A percentile compares a stretch with the other conserved stretches of the same genome.
Evolutionary conservation across 768 basidiomycete species (phyloP).

Genomic region (Clathrus columnatus): DNA sequence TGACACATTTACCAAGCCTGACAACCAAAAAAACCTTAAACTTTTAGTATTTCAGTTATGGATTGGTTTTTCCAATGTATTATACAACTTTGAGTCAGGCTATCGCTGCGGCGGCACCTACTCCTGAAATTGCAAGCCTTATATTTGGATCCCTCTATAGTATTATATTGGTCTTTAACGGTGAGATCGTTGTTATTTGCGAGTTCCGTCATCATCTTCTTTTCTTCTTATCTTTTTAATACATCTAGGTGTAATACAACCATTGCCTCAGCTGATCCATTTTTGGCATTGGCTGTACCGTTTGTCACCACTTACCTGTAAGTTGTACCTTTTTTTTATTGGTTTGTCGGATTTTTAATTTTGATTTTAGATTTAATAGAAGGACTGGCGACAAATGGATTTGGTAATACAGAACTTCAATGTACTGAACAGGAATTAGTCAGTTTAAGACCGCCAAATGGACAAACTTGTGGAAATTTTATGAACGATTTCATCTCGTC

Average conservation of each 20-base stretch:
- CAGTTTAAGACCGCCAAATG: slow-evolving; percentile 44
- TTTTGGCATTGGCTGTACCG: slow-evolving; percentile 66
- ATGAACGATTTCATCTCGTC: slow-evolving; percentile 38
- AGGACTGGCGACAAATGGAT: slow-evolving; percentile 35
- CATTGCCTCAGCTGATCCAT: slow-evolving; percentile 39
- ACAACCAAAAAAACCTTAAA: no score
- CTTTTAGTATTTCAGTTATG: slow-evolving; percentile 37
- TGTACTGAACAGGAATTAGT: slow-evolving; percentile 61
- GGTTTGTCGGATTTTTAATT: background rate
- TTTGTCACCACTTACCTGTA: slow-evolving; percentile 41
- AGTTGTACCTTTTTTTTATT: slow-evolving; percentile 1
- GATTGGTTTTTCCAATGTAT: slow-evolving; percentile 48
- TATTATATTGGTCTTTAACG: slow-evolving; percentile 57
- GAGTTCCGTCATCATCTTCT: background rate
- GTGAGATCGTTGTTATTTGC: slow-evolving; percentile 7
- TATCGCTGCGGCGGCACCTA: slow-evolving; percentile 53
- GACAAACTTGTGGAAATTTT: slow-evolving; percentile 45
- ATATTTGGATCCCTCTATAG: slow-evolving; percentile 52
- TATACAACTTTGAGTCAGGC: slow-evolving; percentile 55
- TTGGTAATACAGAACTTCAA: slow-evolving; percentile 39
- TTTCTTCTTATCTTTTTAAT: background rate
- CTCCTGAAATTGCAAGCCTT: slow-evolving; percentile 49
- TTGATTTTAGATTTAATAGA: slow-evolving; percentile 4
- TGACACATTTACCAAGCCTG: background rate
- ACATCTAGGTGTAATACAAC: slow-evolving; percentile 53